Evolutionary conservation across 371 early-diverging fungal genomes (phyloP).

Genomic region (Basidiobolus meristosporus): DNA sequence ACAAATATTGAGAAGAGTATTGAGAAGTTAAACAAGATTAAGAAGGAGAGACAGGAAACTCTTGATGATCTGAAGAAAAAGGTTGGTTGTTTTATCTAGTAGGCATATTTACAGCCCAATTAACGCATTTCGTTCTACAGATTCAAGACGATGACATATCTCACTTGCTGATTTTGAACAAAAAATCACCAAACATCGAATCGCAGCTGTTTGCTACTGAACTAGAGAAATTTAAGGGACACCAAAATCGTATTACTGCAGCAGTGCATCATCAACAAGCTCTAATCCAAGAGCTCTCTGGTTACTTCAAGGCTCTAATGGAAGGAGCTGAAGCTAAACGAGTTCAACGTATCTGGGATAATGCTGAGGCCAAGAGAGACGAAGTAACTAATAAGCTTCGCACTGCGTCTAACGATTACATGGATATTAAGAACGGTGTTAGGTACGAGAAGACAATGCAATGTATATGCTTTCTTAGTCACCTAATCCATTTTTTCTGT

Average conservation of each 20-base stretch:
- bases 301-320: constrained; percentile 53
- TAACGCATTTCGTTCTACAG: constrained; percentile 9
- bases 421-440: constrained; percentile 43
- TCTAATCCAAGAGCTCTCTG: constrained; percentile 50
- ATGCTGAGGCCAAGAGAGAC: constrained; percentile 33
- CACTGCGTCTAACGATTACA: constrained; percentile 30
- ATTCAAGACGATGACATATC: constrained; percentile 81
- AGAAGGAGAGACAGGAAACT: constrained; percentile 51
- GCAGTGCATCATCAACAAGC: constrained; percentile 58
- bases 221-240: constrained; percentile 70
- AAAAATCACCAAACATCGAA: constrained; percentile 48
- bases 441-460: constrained; percentile 6
- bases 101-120: not conserved
- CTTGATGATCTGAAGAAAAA: constrained; percentile 66
- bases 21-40: constrained; percentile 54
- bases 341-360: constrained; percentile 43
- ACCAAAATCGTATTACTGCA: constrained; percentile 48
- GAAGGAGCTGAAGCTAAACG: constrained; percentile 45
- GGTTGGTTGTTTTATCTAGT: constrained; percentile 14
- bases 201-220: constrained; percentile 75
- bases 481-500: not conserved
- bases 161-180: constrained; percentile 58
- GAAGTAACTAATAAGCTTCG: constrained; percentile 28
- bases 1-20: constrained; percentile 44
- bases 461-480: not conserved